A percentile compares a stretch with the other conserved stretches of the same genome.
Conservation (phyloP, 75 land plant genomes). For the Picea glauca region DNA sequence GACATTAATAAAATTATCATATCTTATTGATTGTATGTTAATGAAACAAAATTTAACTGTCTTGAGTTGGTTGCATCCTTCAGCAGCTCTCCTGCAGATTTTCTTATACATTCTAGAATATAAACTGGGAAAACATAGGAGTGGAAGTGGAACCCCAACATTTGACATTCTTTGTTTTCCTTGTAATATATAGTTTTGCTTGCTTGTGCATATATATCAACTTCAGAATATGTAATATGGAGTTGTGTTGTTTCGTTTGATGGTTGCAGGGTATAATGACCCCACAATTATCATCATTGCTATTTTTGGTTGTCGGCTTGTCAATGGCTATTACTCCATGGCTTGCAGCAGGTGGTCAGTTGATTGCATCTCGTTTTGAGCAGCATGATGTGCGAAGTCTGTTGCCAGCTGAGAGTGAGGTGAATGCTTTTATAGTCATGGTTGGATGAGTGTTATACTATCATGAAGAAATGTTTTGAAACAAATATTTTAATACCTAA, state of each 20-base stretch:
- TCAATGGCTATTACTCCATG: slow-evolving; percentile 98
- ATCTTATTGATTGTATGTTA: no score
- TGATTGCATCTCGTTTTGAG: slow-evolving; percentile 91
- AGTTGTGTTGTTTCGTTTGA: not conserved
- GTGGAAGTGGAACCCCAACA: not conserved
- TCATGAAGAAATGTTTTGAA: not conserved
- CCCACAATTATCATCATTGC: slow-evolving; percentile 78
- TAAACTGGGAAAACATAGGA: not conserved
- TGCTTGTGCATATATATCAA: not conserved
- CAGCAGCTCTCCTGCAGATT: no score
- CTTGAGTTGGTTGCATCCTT: no score
- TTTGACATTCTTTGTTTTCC: not conserved
- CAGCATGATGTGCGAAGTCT: slow-evolving; percentile 96
- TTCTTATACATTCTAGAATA: not conserved
- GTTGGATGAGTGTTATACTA: not conserved
- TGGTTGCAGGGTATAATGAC: slow-evolving; percentile 84
- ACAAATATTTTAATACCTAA: not conserved
- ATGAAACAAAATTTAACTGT: no score
- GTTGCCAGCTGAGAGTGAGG: slow-evolving; percentile 95
- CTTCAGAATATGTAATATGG: not conserved
- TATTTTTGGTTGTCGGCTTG: slow-evolving; percentile 91
- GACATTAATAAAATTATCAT: no score
- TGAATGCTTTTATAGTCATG: slow-evolving; percentile 7
- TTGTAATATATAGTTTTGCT: not conserved
- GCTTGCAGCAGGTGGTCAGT: slow-evolving; percentile 96